phyloP scores from a whole-genome alignment of 306 rosid species.

The Vigna mungo region DNA sequence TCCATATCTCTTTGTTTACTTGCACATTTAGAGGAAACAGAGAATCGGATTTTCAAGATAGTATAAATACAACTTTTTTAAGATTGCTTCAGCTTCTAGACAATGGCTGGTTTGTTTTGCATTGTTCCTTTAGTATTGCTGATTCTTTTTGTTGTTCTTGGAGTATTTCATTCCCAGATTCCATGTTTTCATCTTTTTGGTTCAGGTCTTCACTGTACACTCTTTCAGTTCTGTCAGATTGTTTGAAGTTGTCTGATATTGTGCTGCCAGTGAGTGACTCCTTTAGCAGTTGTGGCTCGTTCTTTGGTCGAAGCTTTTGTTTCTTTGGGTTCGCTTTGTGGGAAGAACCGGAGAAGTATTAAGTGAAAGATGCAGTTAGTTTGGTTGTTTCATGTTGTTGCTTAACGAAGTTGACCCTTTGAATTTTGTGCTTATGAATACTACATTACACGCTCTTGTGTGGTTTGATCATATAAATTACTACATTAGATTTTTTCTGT shows the following conservation, averaged over 20 bases:
- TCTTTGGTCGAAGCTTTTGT: slow-evolving; percentile 40
- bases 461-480: neutral
- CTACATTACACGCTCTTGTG: neutral
- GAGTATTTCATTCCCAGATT: slow-evolving; percentile 29
- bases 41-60: slow-evolving; percentile 21
- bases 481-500: neutral
- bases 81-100: slow-evolving; percentile 84
- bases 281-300: neutral
- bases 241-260: slow-evolving; percentile 38
- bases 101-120: slow-evolving; percentile 50
- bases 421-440: neutral
- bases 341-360: slow-evolving; percentile 1
- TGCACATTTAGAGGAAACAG: slow-evolving; percentile 41
- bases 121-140: slow-evolving; percentile 42
- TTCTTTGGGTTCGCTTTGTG: slow-evolving; percentile 11
- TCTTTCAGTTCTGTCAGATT: slow-evolving; percentile 35
- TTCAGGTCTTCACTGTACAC: slow-evolving; percentile 25
- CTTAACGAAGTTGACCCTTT: neutral
- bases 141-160: slow-evolving; percentile 45
- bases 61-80: slow-evolving; percentile 49
- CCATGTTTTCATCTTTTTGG: slow-evolving; percentile 41
- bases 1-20: slow-evolving; percentile 44
- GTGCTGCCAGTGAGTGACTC: slow-evolving; percentile 33
- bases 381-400: slow-evolving; percentile 11
- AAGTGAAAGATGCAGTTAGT: slow-evolving; percentile 24